Evolutionary conservation across 441 rosid genomes (phyloP).

Genomic region (Viola pubescens): DNA sequence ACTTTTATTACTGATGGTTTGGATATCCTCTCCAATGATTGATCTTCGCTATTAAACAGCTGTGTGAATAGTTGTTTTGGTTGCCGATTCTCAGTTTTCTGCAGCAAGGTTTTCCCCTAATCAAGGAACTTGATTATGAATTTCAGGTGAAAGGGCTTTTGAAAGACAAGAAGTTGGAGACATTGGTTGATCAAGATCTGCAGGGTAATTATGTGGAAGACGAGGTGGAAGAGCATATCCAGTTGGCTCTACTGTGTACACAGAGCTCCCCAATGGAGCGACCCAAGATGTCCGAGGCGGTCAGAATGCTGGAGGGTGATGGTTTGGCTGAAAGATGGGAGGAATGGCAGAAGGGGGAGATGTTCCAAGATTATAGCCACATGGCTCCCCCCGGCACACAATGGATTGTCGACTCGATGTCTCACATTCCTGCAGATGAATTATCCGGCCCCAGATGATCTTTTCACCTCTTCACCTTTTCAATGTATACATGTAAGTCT

Average conservation of each 20-base stretch:
- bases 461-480: not conserved
- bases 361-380: slow-evolving; percentile 23
- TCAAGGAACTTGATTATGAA: not conserved
- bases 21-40: not conserved
- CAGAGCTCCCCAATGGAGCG: slow-evolving; percentile 68
- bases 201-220: slow-evolving; percentile 17
- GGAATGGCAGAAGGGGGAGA: slow-evolving; percentile 29
- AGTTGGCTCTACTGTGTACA: slow-evolving; percentile 79
- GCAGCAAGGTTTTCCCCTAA: not conserved
- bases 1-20: not conserved
- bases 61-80: not conserved
- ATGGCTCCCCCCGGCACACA: slow-evolving; percentile 9
- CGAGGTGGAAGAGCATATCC: slow-evolving; percentile 75
- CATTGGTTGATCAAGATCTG: slow-evolving; percentile 23
- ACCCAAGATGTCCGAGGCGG: slow-evolving; percentile 84
- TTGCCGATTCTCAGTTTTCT: not conserved
- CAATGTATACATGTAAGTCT: slow-evolving; percentile 11
- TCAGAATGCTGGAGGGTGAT: slow-evolving; percentile 89
- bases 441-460: slow-evolving; percentile 29
- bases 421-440: slow-evolving; percentile 25
- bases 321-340: slow-evolving; percentile 83
- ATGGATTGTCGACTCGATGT: slow-evolving; percentile 22
- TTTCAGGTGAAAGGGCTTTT: slow-evolving; percentile 29
- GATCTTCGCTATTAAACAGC: not conserved
- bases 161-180: slow-evolving; percentile 27